Conservation (phyloP, 108 stramenopile genomes). For the Epipyxis sp. region DNA sequence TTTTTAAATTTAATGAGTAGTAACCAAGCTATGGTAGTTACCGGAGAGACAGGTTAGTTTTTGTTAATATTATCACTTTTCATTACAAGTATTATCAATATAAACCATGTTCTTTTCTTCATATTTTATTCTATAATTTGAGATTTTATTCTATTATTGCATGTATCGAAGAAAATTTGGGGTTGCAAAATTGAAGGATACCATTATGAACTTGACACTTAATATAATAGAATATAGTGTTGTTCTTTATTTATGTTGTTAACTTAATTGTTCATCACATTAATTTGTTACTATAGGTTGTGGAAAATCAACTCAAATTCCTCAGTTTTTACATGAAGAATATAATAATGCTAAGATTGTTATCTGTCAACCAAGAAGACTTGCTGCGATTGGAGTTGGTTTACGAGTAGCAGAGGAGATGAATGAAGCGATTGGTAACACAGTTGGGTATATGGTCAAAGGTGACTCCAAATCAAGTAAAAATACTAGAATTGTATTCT, state of each 20-base stretch:
- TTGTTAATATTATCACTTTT: no score
- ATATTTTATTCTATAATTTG: no score
- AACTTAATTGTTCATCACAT: no score
- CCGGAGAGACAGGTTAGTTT: slow-evolving; percentile 17
- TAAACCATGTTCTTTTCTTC: no score
- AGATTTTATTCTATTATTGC: no score
- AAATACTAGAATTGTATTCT: slow-evolving; percentile 71
- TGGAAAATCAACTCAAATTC: slow-evolving; percentile 68
- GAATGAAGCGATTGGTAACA: slow-evolving; percentile 21
- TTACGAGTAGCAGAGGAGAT: slow-evolving; percentile 53
- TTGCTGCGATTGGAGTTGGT: slow-evolving; percentile 60
- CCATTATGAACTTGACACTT: no score
- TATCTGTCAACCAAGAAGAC: slow-evolving; percentile 35
- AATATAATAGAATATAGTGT: no score
- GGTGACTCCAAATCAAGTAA: slow-evolving; percentile 64
- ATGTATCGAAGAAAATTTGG: no score
- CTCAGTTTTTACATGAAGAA: slow-evolving; percentile 75
- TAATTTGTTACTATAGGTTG: no score
- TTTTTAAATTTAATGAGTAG: background rate
- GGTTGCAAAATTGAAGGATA: no score
- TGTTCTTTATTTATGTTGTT: no score
- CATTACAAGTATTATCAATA: no score
- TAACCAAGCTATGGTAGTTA: background rate
- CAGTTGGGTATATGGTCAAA: slow-evolving; percentile 78
- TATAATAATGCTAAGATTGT: slow-evolving; percentile 36